Percentiles rank a stretch among this genome's conserved stretches.
Evolutionary conservation across 1,284 basidiomycete genomes (phyloP).

Genomic region (Ganoderma lingzhi): DNA sequence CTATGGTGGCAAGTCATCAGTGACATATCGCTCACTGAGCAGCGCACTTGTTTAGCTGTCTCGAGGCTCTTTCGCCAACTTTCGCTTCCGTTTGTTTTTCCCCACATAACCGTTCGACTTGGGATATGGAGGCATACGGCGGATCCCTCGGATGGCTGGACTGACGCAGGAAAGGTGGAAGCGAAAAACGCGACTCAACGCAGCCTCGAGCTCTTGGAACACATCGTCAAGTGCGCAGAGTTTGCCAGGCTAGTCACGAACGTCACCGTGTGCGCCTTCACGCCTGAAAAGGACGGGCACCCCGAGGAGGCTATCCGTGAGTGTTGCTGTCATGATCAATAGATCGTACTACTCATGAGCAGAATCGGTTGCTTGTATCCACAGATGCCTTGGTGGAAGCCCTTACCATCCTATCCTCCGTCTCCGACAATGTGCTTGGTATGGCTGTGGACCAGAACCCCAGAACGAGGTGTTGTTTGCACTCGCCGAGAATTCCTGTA

Average conservation of each 20-base stretch:
- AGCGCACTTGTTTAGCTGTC: neutral
- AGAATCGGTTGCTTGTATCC: no score
- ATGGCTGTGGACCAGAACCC: neutral
- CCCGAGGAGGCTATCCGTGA: neutral
- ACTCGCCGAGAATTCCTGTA: neutral
- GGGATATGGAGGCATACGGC: neutral
- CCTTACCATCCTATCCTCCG: neutral
- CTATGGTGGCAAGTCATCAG: no score
- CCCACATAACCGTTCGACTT: slow-evolving; percentile 7
- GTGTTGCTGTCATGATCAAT: neutral
- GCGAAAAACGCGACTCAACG: neutral
- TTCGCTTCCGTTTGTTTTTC: neutral
- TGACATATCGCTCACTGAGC: neutral
- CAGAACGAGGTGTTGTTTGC: neutral
- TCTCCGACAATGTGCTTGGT: neutral
- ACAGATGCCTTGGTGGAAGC: neutral
- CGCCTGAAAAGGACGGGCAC: neutral
- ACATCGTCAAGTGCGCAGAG: neutral
- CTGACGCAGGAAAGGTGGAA: neutral
- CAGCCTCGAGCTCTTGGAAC: neutral
- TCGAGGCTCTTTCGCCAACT: neutral
- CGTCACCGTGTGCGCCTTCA: neutral
- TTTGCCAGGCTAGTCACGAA: neutral
- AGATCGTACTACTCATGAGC: neutral
- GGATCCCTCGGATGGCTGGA: neutral